Evolutionary conservation across 441 rosid genomes (phyloP).

Genomic region (Populus trichocarpa): DNA sequence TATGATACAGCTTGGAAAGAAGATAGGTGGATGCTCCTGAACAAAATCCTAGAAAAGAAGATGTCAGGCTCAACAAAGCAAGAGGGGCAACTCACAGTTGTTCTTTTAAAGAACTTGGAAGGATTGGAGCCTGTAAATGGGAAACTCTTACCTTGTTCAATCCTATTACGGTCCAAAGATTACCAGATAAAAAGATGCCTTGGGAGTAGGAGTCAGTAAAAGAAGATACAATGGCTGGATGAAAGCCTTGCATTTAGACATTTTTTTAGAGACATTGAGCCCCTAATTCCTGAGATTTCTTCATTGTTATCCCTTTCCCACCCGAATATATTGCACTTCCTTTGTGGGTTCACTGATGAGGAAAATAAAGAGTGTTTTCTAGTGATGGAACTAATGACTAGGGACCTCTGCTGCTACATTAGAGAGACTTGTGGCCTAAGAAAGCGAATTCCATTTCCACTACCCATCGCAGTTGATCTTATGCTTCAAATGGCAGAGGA

Average conservation of each 20-base stretch:
- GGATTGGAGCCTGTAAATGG: slow-evolving; percentile 36
- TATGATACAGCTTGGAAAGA: slow-evolving; percentile 68
- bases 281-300: slow-evolving; percentile 53
- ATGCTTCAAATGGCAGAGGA: slow-evolving; percentile 94
- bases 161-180: slow-evolving; percentile 63
- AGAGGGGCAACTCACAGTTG: slow-evolving; percentile 52
- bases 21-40: slow-evolving; percentile 77
- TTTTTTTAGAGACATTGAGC: slow-evolving; percentile 54
- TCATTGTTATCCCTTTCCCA: slow-evolving; percentile 65
- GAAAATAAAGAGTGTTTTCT: slow-evolving; percentile 73
- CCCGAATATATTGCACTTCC: slow-evolving; percentile 57
- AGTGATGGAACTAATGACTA: slow-evolving; percentile 75
- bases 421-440: slow-evolving; percentile 73
- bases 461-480: slow-evolving; percentile 70
- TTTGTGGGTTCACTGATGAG: slow-evolving; percentile 77
- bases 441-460: slow-evolving; percentile 57
- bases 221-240: slow-evolving; percentile 86
- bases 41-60: slow-evolving; percentile 53
- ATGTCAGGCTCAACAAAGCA: slow-evolving; percentile 42
- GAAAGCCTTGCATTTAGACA: slow-evolving; percentile 66
- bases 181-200: slow-evolving; percentile 69
- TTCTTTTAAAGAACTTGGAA: slow-evolving; percentile 52
- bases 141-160: slow-evolving; percentile 59
- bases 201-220: slow-evolving; percentile 66
- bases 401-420: slow-evolving; percentile 61